Evolutionary conservation across 805 yeast species (phyloP).

Genomic region (Pichia pseudocactophila): DNA sequence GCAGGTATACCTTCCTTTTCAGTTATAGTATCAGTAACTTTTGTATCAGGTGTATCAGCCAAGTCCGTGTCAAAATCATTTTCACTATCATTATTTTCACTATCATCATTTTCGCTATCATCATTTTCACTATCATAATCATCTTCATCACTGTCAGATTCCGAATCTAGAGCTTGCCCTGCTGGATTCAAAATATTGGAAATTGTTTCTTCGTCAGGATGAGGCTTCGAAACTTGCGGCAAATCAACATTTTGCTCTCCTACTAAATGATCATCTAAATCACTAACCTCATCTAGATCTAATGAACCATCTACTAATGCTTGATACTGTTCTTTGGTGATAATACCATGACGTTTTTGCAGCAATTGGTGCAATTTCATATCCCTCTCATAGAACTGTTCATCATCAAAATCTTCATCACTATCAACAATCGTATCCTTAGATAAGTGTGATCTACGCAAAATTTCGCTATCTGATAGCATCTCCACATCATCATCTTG

Average conservation of each 20-base stretch:
- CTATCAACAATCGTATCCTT: constrained; percentile 49
- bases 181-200: neutral
- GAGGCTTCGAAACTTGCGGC: neutral
- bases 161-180: neutral
- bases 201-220: constrained; percentile 1
- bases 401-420: constrained; percentile 54
- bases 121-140: constrained; percentile 10
- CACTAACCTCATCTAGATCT: constrained; percentile 7
- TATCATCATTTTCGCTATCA: constrained; percentile 2
- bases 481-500: constrained; percentile 25
- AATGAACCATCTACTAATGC: constrained; percentile 6
- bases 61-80: neutral
- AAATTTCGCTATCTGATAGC: constrained; percentile 9
- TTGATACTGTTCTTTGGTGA: constrained; percentile 23
- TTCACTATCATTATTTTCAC: neutral
- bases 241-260: neutral
- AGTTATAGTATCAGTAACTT: neutral
- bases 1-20: too few species aligned
- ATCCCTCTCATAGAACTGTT: constrained; percentile 49
- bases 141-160: neutral
- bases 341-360: constrained; percentile 18
- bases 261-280: constrained; percentile 8
- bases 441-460: constrained; percentile 31
- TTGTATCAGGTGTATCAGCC: neutral
- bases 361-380: constrained; percentile 34